Evolutionary conservation across 2,329 filamentous ascomycete genomes (phyloP).

Genomic region (Venturia effusa): DNA sequence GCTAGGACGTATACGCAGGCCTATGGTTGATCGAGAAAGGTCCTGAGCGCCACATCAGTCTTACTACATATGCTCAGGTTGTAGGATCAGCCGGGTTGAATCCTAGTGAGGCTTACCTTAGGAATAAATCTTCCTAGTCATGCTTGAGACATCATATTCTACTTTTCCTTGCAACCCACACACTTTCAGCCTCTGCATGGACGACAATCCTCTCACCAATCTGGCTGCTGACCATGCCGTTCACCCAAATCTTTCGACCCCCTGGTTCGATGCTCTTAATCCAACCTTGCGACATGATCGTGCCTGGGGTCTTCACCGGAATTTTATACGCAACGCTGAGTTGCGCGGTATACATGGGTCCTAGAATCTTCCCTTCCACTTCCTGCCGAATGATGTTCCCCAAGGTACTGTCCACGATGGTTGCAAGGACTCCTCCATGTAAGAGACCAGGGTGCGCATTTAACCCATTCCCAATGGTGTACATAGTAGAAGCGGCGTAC

Average conservation of each 20-base stretch:
- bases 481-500: slow-evolving; percentile 12
- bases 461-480: slow-evolving; percentile 10
- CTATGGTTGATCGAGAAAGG: too few species aligned
- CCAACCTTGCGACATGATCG: slow-evolving; percentile 9
- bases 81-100: too few species aligned
- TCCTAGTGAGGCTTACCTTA: too few species aligned
- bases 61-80: too few species aligned
- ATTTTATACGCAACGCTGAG: slow-evolving; percentile 11
- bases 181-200: slow-evolving; percentile 10
- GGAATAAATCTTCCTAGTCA: too few species aligned
- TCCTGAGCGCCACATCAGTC: too few species aligned
- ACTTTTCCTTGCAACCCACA: slow-evolving; percentile 8
- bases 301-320: slow-evolving; percentile 10
- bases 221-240: slow-evolving; percentile 3
- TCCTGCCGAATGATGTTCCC: slow-evolving; percentile 3
- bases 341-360: slow-evolving; percentile 9
- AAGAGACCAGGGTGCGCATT: slow-evolving; percentile 11
- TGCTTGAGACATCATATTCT: neutral
- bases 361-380: neutral
- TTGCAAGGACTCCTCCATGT: slow-evolving; percentile 11
- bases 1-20: too few species aligned
- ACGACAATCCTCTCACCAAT: neutral
- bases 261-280: slow-evolving; percentile 4
- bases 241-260: slow-evolving; percentile 10
- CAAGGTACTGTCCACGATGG: slow-evolving; percentile 10